These are phyloP conservation scores for Bothriochloa decipiens DNA, from an alignment of 176 grass and related monocot species.

Conservation along the genomic window DNA sequence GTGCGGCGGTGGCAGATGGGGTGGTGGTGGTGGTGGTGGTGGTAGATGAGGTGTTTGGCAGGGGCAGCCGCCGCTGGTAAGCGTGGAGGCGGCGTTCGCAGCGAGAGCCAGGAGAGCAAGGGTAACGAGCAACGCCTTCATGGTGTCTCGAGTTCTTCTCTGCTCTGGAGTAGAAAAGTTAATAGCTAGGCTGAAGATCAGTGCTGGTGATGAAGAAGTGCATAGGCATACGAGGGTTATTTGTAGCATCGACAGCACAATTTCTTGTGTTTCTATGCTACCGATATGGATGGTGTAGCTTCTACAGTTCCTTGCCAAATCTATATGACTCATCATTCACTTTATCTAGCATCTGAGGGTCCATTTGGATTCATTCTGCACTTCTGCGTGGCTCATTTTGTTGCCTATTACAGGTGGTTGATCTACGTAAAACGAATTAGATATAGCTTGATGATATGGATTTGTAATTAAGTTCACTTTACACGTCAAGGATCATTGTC, in stretches of 20 bases:
- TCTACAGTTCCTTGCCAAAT: not conserved
- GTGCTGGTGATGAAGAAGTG: not conserved
- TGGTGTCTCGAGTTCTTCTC: not conserved
- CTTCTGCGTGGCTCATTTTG: not conserved
- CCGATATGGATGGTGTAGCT: too few relatives aligned
- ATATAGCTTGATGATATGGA: not conserved
- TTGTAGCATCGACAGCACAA: not conserved
- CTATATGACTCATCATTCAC: not conserved
- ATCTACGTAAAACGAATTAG: not conserved
- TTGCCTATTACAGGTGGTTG: not conserved
- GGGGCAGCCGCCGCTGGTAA: not conserved
- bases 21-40: not conserved
- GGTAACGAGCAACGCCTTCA: not conserved
- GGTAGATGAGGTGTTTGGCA: not conserved
- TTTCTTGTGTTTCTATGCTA: not conserved
- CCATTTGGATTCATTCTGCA: not conserved
- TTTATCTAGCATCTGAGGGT: not conserved
- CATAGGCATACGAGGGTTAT: not conserved
- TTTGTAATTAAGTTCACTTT: not conserved
- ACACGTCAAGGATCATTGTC: not conserved
- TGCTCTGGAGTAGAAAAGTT: not conserved
- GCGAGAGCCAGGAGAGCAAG: slow-evolving; percentile 11
- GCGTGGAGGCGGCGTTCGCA: not conserved
- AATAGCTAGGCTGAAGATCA: not conserved
- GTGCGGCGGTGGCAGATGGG: not conserved